Conservation (phyloP, 78 protist species). For the slime mould (Dictyostelium discoideum) region DNA sequence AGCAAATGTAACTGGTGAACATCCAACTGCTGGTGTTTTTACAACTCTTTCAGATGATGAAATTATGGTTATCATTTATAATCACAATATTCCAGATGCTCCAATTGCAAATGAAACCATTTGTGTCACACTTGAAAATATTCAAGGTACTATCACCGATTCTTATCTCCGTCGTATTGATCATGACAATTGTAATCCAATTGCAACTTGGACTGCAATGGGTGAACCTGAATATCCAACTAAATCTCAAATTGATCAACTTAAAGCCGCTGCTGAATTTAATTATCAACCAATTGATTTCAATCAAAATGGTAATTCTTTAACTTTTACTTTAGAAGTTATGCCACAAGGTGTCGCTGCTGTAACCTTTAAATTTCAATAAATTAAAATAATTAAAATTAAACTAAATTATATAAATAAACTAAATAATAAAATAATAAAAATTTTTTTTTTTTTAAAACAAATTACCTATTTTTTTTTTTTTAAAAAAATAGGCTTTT, state of each 20-base stretch:
- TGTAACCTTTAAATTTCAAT: neutral
- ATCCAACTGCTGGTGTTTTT: conserved; percentile 74
- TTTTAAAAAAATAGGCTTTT: too few relatives aligned
- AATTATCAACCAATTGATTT: neutral
- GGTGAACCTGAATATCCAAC: conserved; percentile 71
- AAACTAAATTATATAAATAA: too few relatives aligned
- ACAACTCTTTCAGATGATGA: neutral
- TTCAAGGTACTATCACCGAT: neutral
- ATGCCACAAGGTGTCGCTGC: neutral
- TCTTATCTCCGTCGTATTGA: conserved; percentile 54
- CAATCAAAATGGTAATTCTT: neutral
- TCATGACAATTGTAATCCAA: conserved; percentile 63
- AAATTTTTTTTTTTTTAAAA: conserved; percentile 22
- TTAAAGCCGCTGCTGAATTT: neutral
- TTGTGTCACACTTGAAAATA: conserved; percentile 17
- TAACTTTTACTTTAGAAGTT: neutral
- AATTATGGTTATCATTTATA: conserved; percentile 32
- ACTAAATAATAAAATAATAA: too few relatives aligned
- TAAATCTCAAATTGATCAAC: neutral
- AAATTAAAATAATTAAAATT: neutral
- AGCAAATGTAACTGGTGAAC: conserved; percentile 17
- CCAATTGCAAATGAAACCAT: conserved; percentile 28
- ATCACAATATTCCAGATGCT: conserved; percentile 68
- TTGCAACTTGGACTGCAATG: conserved; percentile 30
- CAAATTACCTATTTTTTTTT: conserved; percentile 30